These are phyloP conservation scores for Pulveroboletus ravenelii DNA, from an alignment of 768 basidiomycete species.

Conservation along the genomic window DNA sequence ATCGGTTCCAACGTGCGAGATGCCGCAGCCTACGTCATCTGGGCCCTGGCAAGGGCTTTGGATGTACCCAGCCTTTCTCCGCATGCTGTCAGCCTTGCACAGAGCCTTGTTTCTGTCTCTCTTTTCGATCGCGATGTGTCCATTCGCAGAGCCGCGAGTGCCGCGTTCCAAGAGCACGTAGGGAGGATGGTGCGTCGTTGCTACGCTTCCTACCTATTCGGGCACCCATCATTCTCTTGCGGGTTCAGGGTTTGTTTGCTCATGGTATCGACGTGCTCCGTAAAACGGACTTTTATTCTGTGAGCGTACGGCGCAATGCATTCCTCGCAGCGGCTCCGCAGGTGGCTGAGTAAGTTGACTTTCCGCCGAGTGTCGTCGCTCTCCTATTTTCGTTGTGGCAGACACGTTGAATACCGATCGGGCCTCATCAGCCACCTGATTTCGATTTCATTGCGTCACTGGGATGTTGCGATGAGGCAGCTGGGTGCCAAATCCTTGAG, in stretches of 20 bases:
- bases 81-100: slow-evolving; percentile 63
- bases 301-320: slow-evolving; percentile 79
- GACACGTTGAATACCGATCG: slow-evolving; percentile 72
- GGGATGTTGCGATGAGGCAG: slow-evolving; percentile 79
- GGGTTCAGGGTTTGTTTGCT: slow-evolving; percentile 73
- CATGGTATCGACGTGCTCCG: slow-evolving; percentile 92
- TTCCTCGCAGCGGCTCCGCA: slow-evolving; percentile 82
- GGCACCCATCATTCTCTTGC: slow-evolving; percentile 14
- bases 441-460: slow-evolving; percentile 75
- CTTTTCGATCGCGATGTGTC: slow-evolving; percentile 92
- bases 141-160: slow-evolving; percentile 92
- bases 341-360: slow-evolving; percentile 72
- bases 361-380: slow-evolving; percentile 1
- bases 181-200: slow-evolving; percentile 72
- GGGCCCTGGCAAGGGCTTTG: slow-evolving; percentile 87
- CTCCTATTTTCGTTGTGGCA: slow-evolving; percentile 30
- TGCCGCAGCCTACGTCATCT: slow-evolving; percentile 89
- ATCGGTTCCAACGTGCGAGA: slow-evolving; percentile 94
- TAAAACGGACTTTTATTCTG: slow-evolving; percentile 93
- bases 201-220: slow-evolving; percentile 1
- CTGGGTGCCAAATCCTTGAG: slow-evolving; percentile 74
- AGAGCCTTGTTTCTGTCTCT: slow-evolving; percentile 69
- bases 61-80: slow-evolving; percentile 53
- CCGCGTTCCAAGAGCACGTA: slow-evolving; percentile 95
- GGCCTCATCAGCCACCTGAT: slow-evolving; percentile 70